Base-by-base conservation (phyloP, 1,139 yeast species). In the Blastobotrys capitulatus region DNA sequence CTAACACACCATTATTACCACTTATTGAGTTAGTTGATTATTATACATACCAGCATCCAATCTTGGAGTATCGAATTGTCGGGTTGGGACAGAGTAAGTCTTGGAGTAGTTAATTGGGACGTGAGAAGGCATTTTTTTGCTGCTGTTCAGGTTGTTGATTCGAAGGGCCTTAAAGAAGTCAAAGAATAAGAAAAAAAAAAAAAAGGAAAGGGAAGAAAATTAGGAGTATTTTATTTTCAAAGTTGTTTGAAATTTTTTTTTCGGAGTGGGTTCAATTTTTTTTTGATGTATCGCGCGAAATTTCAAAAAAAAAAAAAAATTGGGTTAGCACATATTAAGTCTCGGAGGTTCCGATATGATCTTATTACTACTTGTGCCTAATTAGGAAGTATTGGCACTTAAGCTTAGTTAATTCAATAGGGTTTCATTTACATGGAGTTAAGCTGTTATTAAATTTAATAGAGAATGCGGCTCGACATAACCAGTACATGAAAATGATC, bases 81-180 rank as follows among this genome's bases (percentile, higher is more conserved):
- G 88, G 85, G 88, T 88, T 81, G 98, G 98, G 75, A 90, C 96
- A 72, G 97, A 78, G 88, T 87, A 90, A 71, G 98, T 92, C 90
- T 92, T 92, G 69, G 97, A 90, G 87, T 89, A 85, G 74, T 95
- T 87, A 83, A 96, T 86, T 80, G 98, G 97, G 50, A 67, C 67
- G 58, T 29, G 32, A 10, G 42, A 15, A 26, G 42, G 42, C 42
- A 39, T 39, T 25, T 25, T 36, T 25, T 37, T 29, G 32, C 9
- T 29, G 9, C 32, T 29, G 12, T 12, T 29, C 12, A 29, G 9
- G 12, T 9, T 10, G 32, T 9, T 4, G 32, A n/a, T n/a, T 29
- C 32, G 32, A 29, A 29, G 32, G 32, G 32, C 32, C 32, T 29
- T 29, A 12, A 29, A 29, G 32, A 29, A 5, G 25, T 22, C 25